A percentile compares a stretch with the other conserved stretches of the same genome.
phyloP scores from a whole-genome alignment of 495 filamentous ascomycete genomes.

The Clohesyomyces aquaticus region DNA sequence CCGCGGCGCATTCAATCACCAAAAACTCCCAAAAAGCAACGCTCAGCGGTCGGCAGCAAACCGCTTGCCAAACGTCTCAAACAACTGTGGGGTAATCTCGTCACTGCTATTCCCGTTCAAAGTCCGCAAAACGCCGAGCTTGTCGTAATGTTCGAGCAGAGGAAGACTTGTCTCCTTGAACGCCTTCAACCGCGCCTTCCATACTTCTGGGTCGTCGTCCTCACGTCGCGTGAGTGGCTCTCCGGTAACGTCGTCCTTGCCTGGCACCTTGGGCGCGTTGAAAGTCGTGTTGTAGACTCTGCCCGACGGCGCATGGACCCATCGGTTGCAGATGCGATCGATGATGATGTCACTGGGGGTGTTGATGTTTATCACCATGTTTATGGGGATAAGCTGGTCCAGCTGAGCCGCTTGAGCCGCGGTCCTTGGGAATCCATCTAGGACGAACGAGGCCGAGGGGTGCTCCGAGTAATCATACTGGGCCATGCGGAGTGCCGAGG shows the following conservation, averaged over 20 bases:
- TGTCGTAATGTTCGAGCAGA: conserved; percentile 85
- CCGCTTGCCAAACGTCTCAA: conserved; percentile 73
- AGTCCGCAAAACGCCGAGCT: conserved; percentile 82
- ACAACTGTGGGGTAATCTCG: conserved; percentile 87
- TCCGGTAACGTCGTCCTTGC: conserved; percentile 89
- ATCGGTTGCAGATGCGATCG: conserved; percentile 83
- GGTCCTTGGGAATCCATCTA: conserved; percentile 95
- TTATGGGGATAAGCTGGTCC: conserved; percentile 82
- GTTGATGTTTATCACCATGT: conserved; percentile 75
- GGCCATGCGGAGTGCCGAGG: conserved; percentile 21
- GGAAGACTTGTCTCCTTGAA: conserved; percentile 87
- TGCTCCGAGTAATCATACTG: conserved; percentile 59
- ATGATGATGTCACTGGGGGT: conserved; percentile 79
- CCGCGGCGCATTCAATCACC: not conserved
- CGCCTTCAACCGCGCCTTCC: conserved; percentile 73
- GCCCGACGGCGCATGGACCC: conserved; percentile 92
- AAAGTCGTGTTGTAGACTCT: conserved; percentile 93
- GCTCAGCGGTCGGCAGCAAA: conserved; percentile 55
- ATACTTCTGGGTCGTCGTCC: conserved; percentile 87
- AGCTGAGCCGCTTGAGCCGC: conserved; percentile 75
- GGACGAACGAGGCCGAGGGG: conserved; percentile 83
- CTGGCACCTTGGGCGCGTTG: conserved; percentile 77
- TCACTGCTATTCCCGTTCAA: conserved; percentile 87
- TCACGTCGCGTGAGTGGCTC: conserved; percentile 78
- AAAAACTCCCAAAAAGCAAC: not conserved